Base-by-base conservation (phyloP, 2,329 filamentous ascomycete genomes). In the Cladophialophora immunda region DNA sequence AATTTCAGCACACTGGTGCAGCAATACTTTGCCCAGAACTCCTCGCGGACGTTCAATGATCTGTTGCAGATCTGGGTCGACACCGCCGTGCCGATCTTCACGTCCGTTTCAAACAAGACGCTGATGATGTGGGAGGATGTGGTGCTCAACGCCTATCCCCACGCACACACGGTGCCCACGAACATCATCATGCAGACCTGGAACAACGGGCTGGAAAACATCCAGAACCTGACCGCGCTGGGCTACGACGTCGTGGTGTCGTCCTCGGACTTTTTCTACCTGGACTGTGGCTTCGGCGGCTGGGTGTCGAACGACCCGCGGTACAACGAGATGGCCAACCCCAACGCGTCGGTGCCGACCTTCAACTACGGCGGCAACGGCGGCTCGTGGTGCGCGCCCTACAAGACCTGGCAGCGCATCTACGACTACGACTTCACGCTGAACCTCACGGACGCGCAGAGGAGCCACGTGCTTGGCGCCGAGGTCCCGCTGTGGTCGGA, bases 321-420 rank as follows among this genome's bases (percentile, higher is more conserved):
- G 17, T 88, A 88, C 79, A 81, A 87, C 71, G 82, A 84, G 34
- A 79, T 82, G 78, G 73, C 73, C 52, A 87, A 87, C 73, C 84
- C 85, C 0, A 80, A 83, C 67, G 76, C 79, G 6, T 73, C 73
- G 19, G 75, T 73, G 0, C 63, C 66, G 3, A 85, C 78, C 72
- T 86, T 86, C 81, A 87, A 87, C 79, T 87, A 83, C 73, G 79
- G 78, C n/a, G 85, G 81, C 53, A 69, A 63, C 25, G 85, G 85
- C 45, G 85, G 85, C 19, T 85, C 82, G n/a, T 87, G 85, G 85
- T 87, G 85, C 72, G 82, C 81, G 0, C 85, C 85, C 0, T 87
- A 86, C 79, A 87, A 87, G 75, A 86, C 84, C 22, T 87, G 84
- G 84, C 85, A 87, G 74, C 84, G 85, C 57, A 86, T 87, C 76